A percentile compares a stretch with the other conserved stretches of the same genome.
Conservation (phyloP, 225 moss, liverwort and hornwort genomes). For the Sphagnum contortum region DNA sequence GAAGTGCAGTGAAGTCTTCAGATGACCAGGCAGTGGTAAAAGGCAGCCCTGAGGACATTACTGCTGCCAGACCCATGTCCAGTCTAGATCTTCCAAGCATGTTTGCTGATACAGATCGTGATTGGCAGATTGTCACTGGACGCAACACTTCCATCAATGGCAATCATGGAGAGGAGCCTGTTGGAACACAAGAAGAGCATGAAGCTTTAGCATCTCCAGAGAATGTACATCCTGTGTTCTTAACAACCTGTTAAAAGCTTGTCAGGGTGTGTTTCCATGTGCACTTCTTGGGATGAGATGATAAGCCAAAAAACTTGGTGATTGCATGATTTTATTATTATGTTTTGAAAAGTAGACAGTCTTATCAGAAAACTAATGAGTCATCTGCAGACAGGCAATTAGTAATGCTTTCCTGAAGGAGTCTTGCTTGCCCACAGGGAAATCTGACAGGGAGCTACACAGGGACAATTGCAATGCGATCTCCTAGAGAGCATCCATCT, state of each 20-base stretch:
- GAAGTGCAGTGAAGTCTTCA: constrained; percentile 57
- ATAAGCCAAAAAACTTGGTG: no score
- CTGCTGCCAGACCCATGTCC: constrained; percentile 21
- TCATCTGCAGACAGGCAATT: no score
- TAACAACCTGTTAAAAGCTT: no score
- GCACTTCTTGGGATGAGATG: no score
- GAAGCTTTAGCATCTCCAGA: constrained; percentile 36
- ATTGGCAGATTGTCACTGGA: constrained; percentile 73
- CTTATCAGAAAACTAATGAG: no score
- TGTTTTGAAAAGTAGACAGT: no score
- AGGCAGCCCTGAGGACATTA: constrained; percentile 22
- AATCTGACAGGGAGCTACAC: constrained; percentile 46
- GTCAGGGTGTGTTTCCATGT: no score
- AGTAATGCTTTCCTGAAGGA: no score
- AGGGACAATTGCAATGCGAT: constrained; percentile 71
- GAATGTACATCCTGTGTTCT: constrained; percentile 22
- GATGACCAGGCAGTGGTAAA: constrained; percentile 38
- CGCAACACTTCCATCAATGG: constrained; percentile 49
- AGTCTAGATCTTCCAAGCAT: constrained; percentile 73
- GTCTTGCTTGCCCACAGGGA: constrained; percentile 12
- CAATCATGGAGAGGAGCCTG: constrained; percentile 47
- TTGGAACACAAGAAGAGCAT: constrained; percentile 44
- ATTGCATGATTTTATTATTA: no score
- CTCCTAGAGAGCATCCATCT: constrained; percentile 56
- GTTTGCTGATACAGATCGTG: constrained; percentile 76